phyloP scores from a whole-genome alignment of 768 basidiomycete genomes.

The Pleurotus pulmonarius region DNA sequence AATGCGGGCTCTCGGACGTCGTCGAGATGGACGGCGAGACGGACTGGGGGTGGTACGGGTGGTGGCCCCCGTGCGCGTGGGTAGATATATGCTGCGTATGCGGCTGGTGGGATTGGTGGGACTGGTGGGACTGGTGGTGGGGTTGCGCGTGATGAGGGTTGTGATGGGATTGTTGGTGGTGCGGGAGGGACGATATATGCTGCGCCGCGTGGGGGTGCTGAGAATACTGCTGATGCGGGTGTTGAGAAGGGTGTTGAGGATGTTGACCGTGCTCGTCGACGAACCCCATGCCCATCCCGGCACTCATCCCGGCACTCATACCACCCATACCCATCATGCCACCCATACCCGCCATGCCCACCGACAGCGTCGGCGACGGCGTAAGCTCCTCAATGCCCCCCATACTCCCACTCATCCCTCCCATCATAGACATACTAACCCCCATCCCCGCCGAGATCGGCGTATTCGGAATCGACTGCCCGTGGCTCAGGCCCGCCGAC shows the following conservation, averaged over 20 bases:
- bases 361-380: not conserved
- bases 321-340: too few species aligned
- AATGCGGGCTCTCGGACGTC: constrained; percentile 8
- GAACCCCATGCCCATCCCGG: too few species aligned
- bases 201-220: constrained; percentile 53
- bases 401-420: too few species aligned
- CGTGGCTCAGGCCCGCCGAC: too few species aligned
- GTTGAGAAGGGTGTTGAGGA: not conserved
- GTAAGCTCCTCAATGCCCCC: not conserved
- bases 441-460: too few species aligned
- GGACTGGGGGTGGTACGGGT: not conserved
- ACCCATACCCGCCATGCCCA: too few species aligned
- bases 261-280: not conserved
- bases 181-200: constrained; percentile 23
- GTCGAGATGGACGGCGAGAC: constrained; percentile 5
- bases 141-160: not conserved
- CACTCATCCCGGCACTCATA: too few species aligned
- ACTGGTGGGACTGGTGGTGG: not conserved
- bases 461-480: not conserved
- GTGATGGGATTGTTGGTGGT: constrained; percentile 4
- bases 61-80: too few species aligned
- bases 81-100: too few species aligned
- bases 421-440: too few species aligned
- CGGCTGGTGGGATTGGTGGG: too few species aligned
- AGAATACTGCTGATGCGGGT: constrained; percentile 40